Evolutionary conservation across 2,329 filamentous ascomycete genomes (phyloP).

Genomic region (Verticillium nubilum): DNA sequence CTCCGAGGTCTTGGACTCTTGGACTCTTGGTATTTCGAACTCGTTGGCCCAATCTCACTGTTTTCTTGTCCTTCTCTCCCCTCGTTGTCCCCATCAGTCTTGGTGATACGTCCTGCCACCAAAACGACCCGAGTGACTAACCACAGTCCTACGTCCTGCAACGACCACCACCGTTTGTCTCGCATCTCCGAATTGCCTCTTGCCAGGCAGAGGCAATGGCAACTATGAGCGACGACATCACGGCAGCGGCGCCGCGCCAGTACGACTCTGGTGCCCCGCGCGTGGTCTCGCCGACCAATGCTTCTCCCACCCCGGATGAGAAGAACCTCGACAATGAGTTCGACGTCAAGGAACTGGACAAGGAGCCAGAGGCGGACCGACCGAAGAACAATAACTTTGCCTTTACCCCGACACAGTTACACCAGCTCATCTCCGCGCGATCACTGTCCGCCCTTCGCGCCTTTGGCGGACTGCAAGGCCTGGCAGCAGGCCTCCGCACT

Average conservation of each 20-base stretch:
- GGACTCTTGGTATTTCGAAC: background rate
- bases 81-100: background rate
- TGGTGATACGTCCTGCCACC: background rate
- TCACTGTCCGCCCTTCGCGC: conserved; percentile 41
- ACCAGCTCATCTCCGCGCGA: conserved; percentile 46
- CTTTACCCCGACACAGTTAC: conserved; percentile 47
- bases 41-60: background rate
- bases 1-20: background rate
- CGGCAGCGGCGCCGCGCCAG: background rate
- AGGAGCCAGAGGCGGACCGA: conserved; percentile 4
- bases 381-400: conserved; percentile 42
- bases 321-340: background rate
- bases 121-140: background rate
- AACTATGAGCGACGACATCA: conserved; percentile 3
- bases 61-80: background rate
- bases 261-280: background rate
- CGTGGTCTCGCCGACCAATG: background rate
- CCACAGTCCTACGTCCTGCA: background rate
- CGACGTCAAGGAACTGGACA: conserved; percentile 3
- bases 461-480: conserved; percentile 47
- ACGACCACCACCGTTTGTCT: background rate
- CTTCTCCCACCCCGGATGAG: background rate
- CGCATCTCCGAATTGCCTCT: background rate
- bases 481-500: conserved; percentile 45
- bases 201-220: background rate